phyloP scores from a whole-genome alignment of 306 rosid genomes.

The Abrus pulchellus region DNA sequence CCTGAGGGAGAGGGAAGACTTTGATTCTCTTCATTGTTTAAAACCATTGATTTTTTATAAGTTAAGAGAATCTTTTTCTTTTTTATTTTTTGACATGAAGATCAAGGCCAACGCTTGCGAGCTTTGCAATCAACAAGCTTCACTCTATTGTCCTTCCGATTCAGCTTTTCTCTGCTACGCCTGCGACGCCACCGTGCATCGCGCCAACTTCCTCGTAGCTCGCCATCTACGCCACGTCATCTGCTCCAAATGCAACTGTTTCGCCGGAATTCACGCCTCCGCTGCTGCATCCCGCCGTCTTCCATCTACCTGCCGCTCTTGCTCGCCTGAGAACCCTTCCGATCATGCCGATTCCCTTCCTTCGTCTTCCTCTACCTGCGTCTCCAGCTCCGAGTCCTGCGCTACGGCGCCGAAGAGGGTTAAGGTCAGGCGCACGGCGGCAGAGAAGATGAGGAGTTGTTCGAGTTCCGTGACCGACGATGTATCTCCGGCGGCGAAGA shows the following conservation, averaged over 20 bases:
- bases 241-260: constrained; percentile 41
- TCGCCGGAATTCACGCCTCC: constrained; percentile 44
- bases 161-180: constrained; percentile 57
- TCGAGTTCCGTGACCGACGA: constrained; percentile 43
- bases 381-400: constrained; percentile 44
- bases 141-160: constrained; percentile 51
- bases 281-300: not conserved
- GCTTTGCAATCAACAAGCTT: constrained; percentile 49
- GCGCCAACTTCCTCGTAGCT: constrained; percentile 60
- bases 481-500: not conserved
- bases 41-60: too few species aligned
- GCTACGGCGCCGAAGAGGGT: constrained; percentile 7
- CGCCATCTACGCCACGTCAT: constrained; percentile 50
- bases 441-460: not conserved
- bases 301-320: constrained; percentile 20
- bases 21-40: too few species aligned
- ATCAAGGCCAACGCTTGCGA: constrained; percentile 44
- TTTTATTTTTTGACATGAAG: not conserved
- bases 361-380: constrained; percentile 39
- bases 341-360: not conserved
- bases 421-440: not conserved
- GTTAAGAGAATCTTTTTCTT: not conserved
- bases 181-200: constrained; percentile 51
- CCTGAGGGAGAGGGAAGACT: too few species aligned
- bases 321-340: constrained; percentile 43